Base-by-base conservation (phyloP, 352 stramenopile species). In the Phytophthora cajani region DNA sequence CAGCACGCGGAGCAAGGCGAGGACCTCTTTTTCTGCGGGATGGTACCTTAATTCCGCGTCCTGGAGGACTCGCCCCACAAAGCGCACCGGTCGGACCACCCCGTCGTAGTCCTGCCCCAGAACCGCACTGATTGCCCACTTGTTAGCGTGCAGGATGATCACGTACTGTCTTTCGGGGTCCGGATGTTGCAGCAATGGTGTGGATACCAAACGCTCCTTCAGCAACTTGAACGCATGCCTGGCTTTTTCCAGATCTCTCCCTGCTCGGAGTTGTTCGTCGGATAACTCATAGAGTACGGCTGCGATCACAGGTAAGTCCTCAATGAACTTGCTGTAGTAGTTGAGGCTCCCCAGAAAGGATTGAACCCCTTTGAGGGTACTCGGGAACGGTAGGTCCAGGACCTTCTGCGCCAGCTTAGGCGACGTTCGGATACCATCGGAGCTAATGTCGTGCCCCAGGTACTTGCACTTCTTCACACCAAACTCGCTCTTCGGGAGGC, bases 321-420 rank as follows among this genome's bases (percentile, higher is more conserved):
- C 68, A 33, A 79, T 64, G 38, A 69, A 79, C 57, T 77, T 76
- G 19, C 32, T n/a, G 21, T 77, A 77, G 33, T 74, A 80, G 10
- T 75, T 67, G 5, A 77, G 21, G 11, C n/a, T 54, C 11, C 47
- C 47, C 47, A 54, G 21, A 21, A 54, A 54, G 21, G 47, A 54
- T 19, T 54, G 47, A 64, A 57, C 23, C 2, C 59, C 64, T 2
- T 74, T 77, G 0, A 74, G 59, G 0, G 54, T 70, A 1, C 2
- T 19, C 0, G 65, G 65, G 23, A 77, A 73, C 21, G 42, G n/a
- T 9, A 74, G 25, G 0, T 42, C 16, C 1, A 71, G 27, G 7
- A 71, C 30, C 1, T 71, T 69, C 27, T 56, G 42, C 1, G 38
- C 23, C 16, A 57, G 4, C 21, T 67, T 64, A 1, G 64, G 70